Conservation (phyloP, 2,329 filamentous ascomycete genomes). For the Pyrenophora teres region DNA sequence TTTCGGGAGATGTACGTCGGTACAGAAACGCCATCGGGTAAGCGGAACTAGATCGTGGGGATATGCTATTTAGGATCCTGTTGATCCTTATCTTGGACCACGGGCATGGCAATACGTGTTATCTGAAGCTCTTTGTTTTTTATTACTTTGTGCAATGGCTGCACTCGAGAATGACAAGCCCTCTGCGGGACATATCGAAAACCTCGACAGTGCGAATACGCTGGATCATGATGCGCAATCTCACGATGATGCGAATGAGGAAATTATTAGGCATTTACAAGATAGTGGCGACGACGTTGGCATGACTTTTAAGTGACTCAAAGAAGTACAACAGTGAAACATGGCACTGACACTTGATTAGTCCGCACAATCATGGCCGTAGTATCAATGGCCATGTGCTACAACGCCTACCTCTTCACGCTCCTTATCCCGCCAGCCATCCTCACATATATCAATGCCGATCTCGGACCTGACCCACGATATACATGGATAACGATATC, state of each 20-base stretch:
- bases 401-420: constrained; percentile 43
- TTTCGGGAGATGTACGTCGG: constrained; percentile 8
- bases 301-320: constrained; percentile 24
- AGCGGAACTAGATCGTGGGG: constrained; percentile 1
- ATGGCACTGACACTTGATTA: neutral
- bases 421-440: constrained; percentile 41
- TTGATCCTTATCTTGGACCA: constrained; percentile 1
- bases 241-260: constrained; percentile 28
- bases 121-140: neutral
- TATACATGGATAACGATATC: constrained; percentile 44
- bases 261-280: constrained; percentile 36
- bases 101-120: neutral
- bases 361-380: constrained; percentile 32
- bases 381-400: constrained; percentile 36
- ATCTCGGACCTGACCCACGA: constrained; percentile 37
- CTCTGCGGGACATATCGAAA: constrained; percentile 22
- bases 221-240: constrained; percentile 12
- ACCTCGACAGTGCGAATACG: constrained; percentile 18
- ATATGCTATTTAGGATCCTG: constrained; percentile 6
- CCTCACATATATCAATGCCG: constrained; percentile 40
- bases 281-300: constrained; percentile 40
- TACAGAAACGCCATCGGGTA: neutral
- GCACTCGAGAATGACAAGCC: constrained; percentile 19
- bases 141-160: constrained; percentile 2
- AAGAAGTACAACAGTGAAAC: too few relatives aligned